Evolutionary conservation across 768 basidiomycete genomes (phyloP), one percentile per base, ranked within the genome.

Genomic region (Pholiota microspora): DNA sequence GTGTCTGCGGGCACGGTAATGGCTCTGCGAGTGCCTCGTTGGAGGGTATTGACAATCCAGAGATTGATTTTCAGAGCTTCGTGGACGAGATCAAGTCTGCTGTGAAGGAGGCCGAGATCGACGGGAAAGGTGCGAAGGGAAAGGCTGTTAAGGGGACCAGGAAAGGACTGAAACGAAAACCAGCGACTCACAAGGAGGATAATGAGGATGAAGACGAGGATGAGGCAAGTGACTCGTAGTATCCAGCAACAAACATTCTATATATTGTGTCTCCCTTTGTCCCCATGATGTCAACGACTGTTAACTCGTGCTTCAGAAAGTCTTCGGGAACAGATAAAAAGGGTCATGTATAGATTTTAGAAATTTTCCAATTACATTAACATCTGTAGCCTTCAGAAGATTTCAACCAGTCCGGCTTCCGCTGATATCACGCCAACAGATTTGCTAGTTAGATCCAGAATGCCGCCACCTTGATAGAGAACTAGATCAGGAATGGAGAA

Each of bases 391-490:
- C n/a, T 13, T 63, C 29, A 69, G 34, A 78, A 74, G 4, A 73
- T 49, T 27, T 77, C 78, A 10, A 76, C 67, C 4, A 67, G 59
- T 3, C 60, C 51, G 12, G 70, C 64, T 12, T 60, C 61, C 31
- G 58, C 61, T 2, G 76, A 80, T 4, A 71, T 59, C n/a, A 83
- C 69, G 6, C 73, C 77, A 10, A 74, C 68, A 12, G 77, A 73
- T 60, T 76, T 79, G 29, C 78, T 75, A 49, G 73, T 71, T 38
- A 81, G 73, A 47, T 75, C 73, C 34, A 80, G 67, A 31, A 77
- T 25, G 7, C 64, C 65, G n/a, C 78, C 78, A 28, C 74, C 73
- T 23, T 62, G 61, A 15, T 74, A 76, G 0, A 71, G 73, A 0
- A 82, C 77, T 21, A 77, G 55, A 48, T 81, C 78, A 3, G 65